These are phyloP conservation scores for Plantago major DNA, from an alignment of 257 asterid species.

Conservation along the genomic window DNA sequence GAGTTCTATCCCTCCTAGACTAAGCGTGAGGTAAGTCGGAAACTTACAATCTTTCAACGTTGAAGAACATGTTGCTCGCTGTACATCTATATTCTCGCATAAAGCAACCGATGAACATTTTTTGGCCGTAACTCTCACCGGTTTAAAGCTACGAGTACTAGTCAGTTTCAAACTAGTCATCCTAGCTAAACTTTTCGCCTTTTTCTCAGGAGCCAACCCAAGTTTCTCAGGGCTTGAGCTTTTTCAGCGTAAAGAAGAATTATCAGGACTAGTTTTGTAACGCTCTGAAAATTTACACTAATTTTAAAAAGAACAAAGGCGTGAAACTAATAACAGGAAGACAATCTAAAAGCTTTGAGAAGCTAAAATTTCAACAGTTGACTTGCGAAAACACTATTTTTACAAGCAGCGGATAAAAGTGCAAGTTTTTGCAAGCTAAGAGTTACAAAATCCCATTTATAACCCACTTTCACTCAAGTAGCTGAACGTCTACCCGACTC, in stretches of 20 bases:
- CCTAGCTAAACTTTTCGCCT: constrained; percentile 30
- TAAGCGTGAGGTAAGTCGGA: constrained; percentile 56
- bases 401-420: no score
- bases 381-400: no score
- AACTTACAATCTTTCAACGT: constrained; percentile 70
- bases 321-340: no score
- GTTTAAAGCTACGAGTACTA: constrained; percentile 57
- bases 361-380: no score
- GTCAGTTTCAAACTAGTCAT: constrained; percentile 34
- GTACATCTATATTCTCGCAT: constrained; percentile 32
- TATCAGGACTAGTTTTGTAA: no score
- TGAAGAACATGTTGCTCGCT: constrained; percentile 74
- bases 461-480: no score
- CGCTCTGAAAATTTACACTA: no score
- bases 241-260: constrained; percentile 21
- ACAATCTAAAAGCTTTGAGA: no score
- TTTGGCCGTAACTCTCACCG: constrained; percentile 33
- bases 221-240: constrained; percentile 23
- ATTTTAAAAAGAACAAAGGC: no score
- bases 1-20: constrained; percentile 55
- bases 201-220: constrained; percentile 22
- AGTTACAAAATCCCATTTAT: no score
- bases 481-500: no score
- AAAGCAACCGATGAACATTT: constrained; percentile 38
- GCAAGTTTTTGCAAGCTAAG: no score